Evolutionary conservation across 139 green algal genomes (phyloP).

Genomic region (Chlorella sp.): DNA sequence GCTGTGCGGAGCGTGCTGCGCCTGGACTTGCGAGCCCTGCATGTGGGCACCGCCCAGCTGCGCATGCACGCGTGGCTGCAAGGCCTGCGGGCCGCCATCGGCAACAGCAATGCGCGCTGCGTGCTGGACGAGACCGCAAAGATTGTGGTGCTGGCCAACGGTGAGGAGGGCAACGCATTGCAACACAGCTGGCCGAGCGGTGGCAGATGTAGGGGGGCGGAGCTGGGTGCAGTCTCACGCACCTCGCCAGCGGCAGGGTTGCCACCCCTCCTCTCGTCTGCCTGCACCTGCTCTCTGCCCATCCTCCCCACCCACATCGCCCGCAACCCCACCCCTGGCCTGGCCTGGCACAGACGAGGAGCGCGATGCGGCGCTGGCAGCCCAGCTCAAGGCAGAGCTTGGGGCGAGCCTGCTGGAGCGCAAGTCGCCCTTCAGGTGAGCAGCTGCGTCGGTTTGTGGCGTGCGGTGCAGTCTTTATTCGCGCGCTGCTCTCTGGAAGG

Average conservation of each 20-base stretch:
- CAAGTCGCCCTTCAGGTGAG: conserved; percentile 40
- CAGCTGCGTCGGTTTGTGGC: too few species aligned
- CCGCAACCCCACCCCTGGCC: neutral
- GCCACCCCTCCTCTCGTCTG: too few species aligned
- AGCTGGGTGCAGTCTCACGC: too few species aligned
- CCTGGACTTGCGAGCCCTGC: conserved; percentile 55
- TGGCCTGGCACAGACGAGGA: too few species aligned
- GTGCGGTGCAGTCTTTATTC: too few species aligned
- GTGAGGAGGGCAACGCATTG: too few species aligned
- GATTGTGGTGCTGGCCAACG: too few species aligned
- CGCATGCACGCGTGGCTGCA: conserved; percentile 55
- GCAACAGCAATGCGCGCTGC: conserved; percentile 18
- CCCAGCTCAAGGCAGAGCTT: conserved; percentile 38
- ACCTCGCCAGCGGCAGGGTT: too few species aligned
- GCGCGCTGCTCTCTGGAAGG: too few species aligned
- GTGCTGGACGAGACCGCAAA: conserved; percentile 25
- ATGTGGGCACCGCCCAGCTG: conserved; percentile 60
- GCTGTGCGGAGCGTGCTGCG: conserved; percentile 29
- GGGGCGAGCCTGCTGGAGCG: conserved; percentile 38
- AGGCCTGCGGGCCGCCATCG: conserved; percentile 34
- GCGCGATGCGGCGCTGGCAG: neutral
- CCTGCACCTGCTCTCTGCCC: too few species aligned
- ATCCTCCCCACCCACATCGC: neutral
- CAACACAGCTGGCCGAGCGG: too few species aligned
- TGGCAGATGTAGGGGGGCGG: too few species aligned